Evolutionary conservation across 129 eudicot species (phyloP), one percentile per base, ranked within the genome.

Genomic region (Flaveria sonorensis): DNA sequence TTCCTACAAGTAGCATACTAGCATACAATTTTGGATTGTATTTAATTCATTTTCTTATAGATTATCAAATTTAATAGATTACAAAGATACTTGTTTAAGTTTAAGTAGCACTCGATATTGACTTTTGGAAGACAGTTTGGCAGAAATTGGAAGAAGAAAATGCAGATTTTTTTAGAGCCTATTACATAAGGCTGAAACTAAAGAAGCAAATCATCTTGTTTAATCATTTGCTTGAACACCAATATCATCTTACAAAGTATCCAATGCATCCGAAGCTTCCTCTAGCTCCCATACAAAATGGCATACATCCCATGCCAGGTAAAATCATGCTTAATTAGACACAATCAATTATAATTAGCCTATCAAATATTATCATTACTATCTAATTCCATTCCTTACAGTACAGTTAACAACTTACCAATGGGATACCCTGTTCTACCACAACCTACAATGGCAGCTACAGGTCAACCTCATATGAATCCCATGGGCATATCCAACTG

Each of bases 91-190:
- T 63, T 13, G 12, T 28, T 1, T 40, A 18, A 2, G 71, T 66
- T n/a, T 18, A 66, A 66, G 23, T 64, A 32, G 23, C 47, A 66
- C 71, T 24, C 42, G 50, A 30, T 32, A 3, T 71, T 30, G 10
- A 16, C 15, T 62, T 57, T 69, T 48, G 70, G 40, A 9, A 63
- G 70, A 52, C 70, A 94, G 98, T 94, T 48, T 94, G 98, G 98
- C 97, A 94, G 89, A 94, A 94, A 71, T 78, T 94, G 85, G 98
- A 94, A 85, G 98, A 94, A 86, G 98, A 91, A 83, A 94, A 94
- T 84, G 93, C 97, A 0, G 97, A 94, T 51, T 94, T 94, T 71
- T 94, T 94, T 82, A 86, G 96, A 80, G 96, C 98, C 6, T 94
- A 94, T 72, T 94, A 91, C 90, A 91, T 91, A 81, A 91, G 98